These are phyloP conservation scores for Chytriomyces sp. DNA, from an alignment of 192 early-diverging fungal genomes.

Conservation along the genomic window DNA sequence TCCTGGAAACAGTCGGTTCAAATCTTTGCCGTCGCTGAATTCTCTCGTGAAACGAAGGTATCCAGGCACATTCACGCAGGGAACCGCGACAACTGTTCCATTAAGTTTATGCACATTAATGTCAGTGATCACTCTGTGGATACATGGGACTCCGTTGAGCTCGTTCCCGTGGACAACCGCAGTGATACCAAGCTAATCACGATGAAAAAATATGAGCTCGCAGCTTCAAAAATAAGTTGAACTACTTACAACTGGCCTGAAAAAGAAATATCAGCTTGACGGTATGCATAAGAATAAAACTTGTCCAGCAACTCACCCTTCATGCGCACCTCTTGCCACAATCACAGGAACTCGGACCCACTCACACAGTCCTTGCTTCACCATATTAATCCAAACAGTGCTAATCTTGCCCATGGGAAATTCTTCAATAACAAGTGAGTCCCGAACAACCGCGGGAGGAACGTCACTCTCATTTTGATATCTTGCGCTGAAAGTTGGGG, in stretches of 20 bases:
- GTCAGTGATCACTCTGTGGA: slow-evolving; percentile 83
- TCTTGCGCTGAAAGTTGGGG: slow-evolving; percentile 55
- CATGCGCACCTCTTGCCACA: slow-evolving; percentile 71
- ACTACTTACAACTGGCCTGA: slow-evolving; percentile 42
- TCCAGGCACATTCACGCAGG: slow-evolving; percentile 86
- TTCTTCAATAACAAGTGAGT: slow-evolving; percentile 66
- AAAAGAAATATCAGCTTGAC: slow-evolving; percentile 48
- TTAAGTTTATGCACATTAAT: slow-evolving; percentile 73
- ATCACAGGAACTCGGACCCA: slow-evolving; percentile 76
- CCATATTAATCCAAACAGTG: slow-evolving; percentile 75
- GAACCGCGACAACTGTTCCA: slow-evolving; percentile 87
- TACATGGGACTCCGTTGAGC: slow-evolving; percentile 89
- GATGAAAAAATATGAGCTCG: neutral
- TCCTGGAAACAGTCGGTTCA: slow-evolving; percentile 88
- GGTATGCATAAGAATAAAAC: neutral
- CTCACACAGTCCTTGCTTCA: slow-evolving; percentile 68
- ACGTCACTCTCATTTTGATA: slow-evolving; percentile 64
- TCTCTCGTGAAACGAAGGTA: slow-evolving; percentile 79
- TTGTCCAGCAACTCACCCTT: slow-evolving; percentile 32
- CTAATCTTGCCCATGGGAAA: slow-evolving; percentile 63
- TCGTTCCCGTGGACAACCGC: slow-evolving; percentile 93
- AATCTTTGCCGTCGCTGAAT: slow-evolving; percentile 85
- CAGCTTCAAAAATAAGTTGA: neutral
- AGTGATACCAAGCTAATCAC: slow-evolving; percentile 64
- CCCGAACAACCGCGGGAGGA: slow-evolving; percentile 64